A percentile compares a stretch with the other conserved stretches of the same genome.
phyloP scores from a whole-genome alignment of 768 basidiomycete species.

The Amanita muscaria region DNA sequence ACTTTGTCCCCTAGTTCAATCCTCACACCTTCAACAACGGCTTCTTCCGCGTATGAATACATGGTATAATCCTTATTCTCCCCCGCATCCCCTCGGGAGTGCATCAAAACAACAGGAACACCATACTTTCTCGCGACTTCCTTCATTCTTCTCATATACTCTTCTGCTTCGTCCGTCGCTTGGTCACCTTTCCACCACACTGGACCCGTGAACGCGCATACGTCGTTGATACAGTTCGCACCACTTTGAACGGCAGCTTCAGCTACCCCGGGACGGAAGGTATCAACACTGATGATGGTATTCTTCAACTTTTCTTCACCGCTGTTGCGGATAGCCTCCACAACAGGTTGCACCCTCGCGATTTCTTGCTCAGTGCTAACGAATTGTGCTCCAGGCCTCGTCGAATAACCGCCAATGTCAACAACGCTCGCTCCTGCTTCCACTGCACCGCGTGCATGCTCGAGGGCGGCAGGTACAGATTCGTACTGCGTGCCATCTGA shows the following conservation, averaged over 20 bases:
- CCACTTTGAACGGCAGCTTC: constrained; percentile 68
- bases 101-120: constrained; percentile 89
- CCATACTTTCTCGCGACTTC: constrained; percentile 49
- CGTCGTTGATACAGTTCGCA: constrained; percentile 92
- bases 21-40: constrained; percentile 59
- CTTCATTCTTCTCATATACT: constrained; percentile 53
- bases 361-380: constrained; percentile 66
- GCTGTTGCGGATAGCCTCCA: constrained; percentile 44
- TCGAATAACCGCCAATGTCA: constrained; percentile 93
- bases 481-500: constrained; percentile 72
- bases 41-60: constrained; percentile 32
- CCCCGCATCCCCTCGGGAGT: constrained; percentile 81
- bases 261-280: constrained; percentile 80
- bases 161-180: constrained; percentile 23
- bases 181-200: constrained; percentile 4
- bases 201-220: constrained; percentile 66
- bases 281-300: constrained; percentile 74
- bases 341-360: constrained; percentile 60
- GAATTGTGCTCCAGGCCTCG: constrained; percentile 68
- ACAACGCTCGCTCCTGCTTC: constrained; percentile 63
- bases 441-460: constrained; percentile 41
- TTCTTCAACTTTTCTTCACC: constrained; percentile 12
- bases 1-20: constrained; percentile 67
- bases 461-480: constrained; percentile 42
- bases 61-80: constrained; percentile 55